Percentiles rank a stretch among this genome's conserved stretches.
Conservation (phyloP, 108 stramenopile species). For the Chaetoceros tenuissimus region DNA sequence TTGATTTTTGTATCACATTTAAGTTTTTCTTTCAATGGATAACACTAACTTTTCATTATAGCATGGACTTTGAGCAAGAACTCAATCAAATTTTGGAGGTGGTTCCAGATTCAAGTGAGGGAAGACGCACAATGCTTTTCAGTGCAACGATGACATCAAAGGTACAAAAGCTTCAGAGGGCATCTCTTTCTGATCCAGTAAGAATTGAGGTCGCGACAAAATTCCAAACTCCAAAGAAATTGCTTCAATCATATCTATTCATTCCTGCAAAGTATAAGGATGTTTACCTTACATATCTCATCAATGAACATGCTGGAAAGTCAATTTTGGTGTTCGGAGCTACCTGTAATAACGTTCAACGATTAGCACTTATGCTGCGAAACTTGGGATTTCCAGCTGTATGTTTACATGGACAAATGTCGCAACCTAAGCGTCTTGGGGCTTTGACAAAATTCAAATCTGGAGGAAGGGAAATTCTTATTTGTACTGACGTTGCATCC, state of each 20-base stretch:
- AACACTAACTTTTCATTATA: too few relatives aligned
- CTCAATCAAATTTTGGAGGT: conserved; percentile 88
- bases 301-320: conserved; percentile 95
- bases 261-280: conserved; percentile 99
- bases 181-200: conserved; percentile 87
- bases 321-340: conserved; percentile 94
- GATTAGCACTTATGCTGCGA: conserved; percentile 89
- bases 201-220: conserved; percentile 90
- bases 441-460: conserved; percentile 92
- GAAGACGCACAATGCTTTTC: conserved; percentile 92
- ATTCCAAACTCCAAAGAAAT: conserved; percentile 91
- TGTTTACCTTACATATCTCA: conserved; percentile 92
- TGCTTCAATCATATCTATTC: conserved; percentile 95
- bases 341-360: conserved; percentile 95
- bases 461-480: conserved; percentile 73
- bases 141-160: conserved; percentile 98
- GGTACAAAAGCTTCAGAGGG: conserved; percentile 95
- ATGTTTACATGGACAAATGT: conserved; percentile 98
- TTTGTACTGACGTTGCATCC: conserved; percentile 98
- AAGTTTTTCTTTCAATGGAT: background rate
- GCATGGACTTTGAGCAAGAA: conserved; percentile 85
- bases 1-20: background rate
- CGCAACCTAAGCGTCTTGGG: conserved; percentile 94
- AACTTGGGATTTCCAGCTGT: conserved; percentile 95
- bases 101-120: conserved; percentile 63